Evolutionary conservation across 768 basidiomycete species (phyloP), one percentile per base, ranked within the genome.

Genomic region (Lactarius pseudohatsudake): DNA sequence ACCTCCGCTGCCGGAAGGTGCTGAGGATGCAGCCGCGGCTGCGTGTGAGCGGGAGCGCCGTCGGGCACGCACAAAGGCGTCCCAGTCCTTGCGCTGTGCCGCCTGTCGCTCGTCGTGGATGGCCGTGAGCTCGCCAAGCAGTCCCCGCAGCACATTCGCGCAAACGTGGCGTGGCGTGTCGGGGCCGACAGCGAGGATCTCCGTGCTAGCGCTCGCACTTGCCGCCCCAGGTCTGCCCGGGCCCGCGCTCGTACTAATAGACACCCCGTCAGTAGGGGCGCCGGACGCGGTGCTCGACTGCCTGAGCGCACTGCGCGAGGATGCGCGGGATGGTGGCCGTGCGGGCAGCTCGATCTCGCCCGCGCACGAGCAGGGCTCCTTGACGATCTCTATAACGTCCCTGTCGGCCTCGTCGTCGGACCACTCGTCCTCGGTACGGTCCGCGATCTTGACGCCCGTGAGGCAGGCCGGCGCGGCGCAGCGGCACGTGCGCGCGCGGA

Each of bases 361-460:
- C 40, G 79, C 72, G 68, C 83, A 84, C 3, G 75, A 73, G 62
- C 84, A 84, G 1, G 64, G 56, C 3, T 76, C 79, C 59, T 79
- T 82, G 34, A 78, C 74, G 38, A 84, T 77, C 38, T 72, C 71
- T 60, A 74, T 72, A 55, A 57, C 78, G 0, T 75, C 79, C 0
- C 76, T 81, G 6, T 82, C 83, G 1, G 86, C 85, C 45, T 86
- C 86, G 45, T 86, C 88, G 10, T 88, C 86, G 86, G 91, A 92
- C 34, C 82, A 86, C 69, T 91, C 88, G 68, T 87, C 86, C 72
- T 92, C 91, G 72, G 85, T 86, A 34, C 91, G 81, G 73, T 94
- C 93, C 2, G 92, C 90, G 65, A 94, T 91, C 79, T 89, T 92
- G 65, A 94, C 88, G 0, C 93, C 94, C 0, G 92, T 94, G 57